Evolutionary conservation across 139 green algal genomes (phyloP).

Genomic region (Tetratostichococcus sp.): DNA sequence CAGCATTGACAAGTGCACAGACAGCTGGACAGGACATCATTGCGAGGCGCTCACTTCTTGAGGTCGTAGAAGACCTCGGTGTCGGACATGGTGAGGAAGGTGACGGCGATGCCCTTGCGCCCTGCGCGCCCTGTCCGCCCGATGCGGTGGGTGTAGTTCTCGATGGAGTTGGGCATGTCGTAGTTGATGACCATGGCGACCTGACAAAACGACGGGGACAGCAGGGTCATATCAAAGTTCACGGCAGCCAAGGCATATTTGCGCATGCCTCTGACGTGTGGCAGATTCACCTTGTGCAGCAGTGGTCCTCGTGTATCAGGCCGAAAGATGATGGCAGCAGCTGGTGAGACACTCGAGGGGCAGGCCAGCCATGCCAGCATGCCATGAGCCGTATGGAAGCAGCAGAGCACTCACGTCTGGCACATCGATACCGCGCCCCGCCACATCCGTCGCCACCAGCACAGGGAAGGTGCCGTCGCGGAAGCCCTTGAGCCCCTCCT

Average conservation of each 20-base stretch:
- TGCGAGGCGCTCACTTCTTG: constrained; percentile 52
- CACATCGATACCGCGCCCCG: constrained; percentile 96
- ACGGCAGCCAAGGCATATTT: no score
- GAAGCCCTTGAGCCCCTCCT: constrained; percentile 78
- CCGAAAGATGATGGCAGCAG: no score
- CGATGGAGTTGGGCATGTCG: constrained; percentile 93
- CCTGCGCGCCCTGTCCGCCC: constrained; percentile 85
- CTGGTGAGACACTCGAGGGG: no score
- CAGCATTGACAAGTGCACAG: no score
- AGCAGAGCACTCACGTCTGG: constrained; percentile 21
- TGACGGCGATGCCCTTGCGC: constrained; percentile 80
- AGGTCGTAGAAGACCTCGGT: constrained; percentile 94
- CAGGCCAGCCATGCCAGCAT: no score
- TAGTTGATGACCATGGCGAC: constrained; percentile 96
- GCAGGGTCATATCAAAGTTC: no score
- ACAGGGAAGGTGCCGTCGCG: constrained; percentile 85
- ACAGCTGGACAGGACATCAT: no score
- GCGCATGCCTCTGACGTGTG: no score
- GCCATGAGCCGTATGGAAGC: no score
- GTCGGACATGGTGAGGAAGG: constrained; percentile 81
- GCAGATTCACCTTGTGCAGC: no score
- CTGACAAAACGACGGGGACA: constrained; percentile 28
- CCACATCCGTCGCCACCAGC: constrained; percentile 97
- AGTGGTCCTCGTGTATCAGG: no score
- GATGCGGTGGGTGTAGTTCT: constrained; percentile 96